Percentiles rank a stretch among this genome's conserved stretches.
These are phyloP conservation scores for Pyrus communis DNA, from an alignment of 306 rosid genomes.

Conservation along the genomic window DNA sequence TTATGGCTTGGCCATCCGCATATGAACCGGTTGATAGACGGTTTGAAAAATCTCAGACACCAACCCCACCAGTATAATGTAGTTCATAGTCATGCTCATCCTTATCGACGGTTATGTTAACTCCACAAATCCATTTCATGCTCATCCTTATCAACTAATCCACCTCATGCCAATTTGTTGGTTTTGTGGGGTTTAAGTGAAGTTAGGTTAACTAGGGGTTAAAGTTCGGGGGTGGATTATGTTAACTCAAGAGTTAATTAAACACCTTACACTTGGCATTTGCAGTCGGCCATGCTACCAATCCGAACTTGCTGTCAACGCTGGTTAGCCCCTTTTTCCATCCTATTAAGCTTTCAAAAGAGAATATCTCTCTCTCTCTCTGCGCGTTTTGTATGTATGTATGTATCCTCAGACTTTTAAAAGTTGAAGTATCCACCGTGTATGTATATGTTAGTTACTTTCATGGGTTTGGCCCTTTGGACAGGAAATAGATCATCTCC, in stretches of 20 bases:
- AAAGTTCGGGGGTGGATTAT: not conserved
- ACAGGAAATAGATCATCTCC: too few species aligned
- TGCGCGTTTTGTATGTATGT: not conserved
- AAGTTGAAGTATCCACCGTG: too few species aligned
- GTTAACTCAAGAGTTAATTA: slow-evolving; percentile 48
- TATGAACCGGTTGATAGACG: too few species aligned
- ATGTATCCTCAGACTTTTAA: not conserved
- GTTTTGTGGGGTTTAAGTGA: not conserved
- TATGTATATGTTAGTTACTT: not conserved
- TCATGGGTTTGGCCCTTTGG: too few species aligned
- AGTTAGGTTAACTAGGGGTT: slow-evolving; percentile 22
- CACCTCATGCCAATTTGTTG: too few species aligned
- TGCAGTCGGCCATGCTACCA: slow-evolving; percentile 81
- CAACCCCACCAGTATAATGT: too few species aligned
- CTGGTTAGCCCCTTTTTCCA: slow-evolving; percentile 13
- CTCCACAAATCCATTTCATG: too few species aligned
- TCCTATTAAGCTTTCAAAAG: not conserved
- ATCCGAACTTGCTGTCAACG: slow-evolving; percentile 23
- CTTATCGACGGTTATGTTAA: too few species aligned
- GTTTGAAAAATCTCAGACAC: too few species aligned
- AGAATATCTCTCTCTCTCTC: not conserved
- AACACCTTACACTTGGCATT: slow-evolving; percentile 64
- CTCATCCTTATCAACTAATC: too few species aligned
- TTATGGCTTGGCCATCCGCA: too few species aligned
- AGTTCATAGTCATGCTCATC: too few species aligned